Evolutionary conservation across 257 asterid species (phyloP).

Genomic region (Buddleja alternifolia): DNA sequence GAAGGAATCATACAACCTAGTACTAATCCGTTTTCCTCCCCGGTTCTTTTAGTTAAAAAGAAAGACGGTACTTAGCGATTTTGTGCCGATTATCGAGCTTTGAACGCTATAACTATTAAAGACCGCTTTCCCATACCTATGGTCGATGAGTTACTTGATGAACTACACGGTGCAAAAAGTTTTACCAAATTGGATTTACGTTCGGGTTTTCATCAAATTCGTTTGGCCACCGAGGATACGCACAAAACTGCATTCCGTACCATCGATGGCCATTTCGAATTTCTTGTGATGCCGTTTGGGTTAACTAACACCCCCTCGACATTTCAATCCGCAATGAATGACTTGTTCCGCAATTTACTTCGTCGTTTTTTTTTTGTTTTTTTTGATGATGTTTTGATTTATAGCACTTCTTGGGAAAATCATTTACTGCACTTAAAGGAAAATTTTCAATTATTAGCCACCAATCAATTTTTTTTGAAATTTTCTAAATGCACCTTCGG

Average conservation of each 20-base stretch:
- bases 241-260: slow-evolving; percentile 16
- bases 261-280: slow-evolving; percentile 8
- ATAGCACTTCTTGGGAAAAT: not conserved
- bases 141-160: not conserved
- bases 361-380: not conserved
- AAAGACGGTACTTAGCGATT: not conserved
- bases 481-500: slow-evolving; percentile 9
- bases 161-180: not conserved
- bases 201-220: not conserved
- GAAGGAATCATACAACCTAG: not conserved
- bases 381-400: slow-evolving; percentile 13
- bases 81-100: not conserved
- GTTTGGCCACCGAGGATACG: not conserved
- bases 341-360: not conserved
- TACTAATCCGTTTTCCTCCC: not conserved
- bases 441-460: not conserved
- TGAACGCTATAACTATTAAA: not conserved
- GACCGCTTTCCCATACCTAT: not conserved
- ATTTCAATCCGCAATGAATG: slow-evolving; percentile 17
- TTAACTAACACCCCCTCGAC: not conserved
- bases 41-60: not conserved
- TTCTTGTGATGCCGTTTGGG: too few species aligned
- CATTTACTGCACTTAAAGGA: not conserved
- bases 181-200: not conserved
- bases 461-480: not conserved